Evolutionary conservation across 768 basidiomycete species (phyloP), one percentile per base, ranked within the genome.

Genomic region (Agaricus subrufescens): DNA sequence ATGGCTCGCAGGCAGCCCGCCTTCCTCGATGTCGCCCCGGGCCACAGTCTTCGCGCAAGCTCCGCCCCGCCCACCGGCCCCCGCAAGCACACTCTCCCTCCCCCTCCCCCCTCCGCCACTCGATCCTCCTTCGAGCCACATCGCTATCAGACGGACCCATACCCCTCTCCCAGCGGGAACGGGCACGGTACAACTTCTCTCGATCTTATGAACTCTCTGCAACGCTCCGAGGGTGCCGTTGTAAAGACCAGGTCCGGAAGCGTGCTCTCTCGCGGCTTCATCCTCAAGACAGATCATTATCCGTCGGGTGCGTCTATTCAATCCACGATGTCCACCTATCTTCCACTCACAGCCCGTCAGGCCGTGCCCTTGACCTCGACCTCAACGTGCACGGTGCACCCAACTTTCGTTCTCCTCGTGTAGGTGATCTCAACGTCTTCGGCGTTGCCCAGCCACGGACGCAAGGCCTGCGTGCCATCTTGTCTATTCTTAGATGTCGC

Each of bases 401-500:
- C 3, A 98, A 98, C 72, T 98, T 98, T 67, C 78, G 97, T 61
- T 85, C 89, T 11, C 89, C 94, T 8, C 79, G 84, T 50, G 80
- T 85, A 47, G 86, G 85, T 27, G 81, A 83, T 55, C 78, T 98
- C 34, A 96, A 95, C 61, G 93, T 99, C 2, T 98, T 89, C 66
- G 97, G 96, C 12, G 92, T 88, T 4, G 96, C 97, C 2, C 97
- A 98, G 67, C 97, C 97, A 11, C 90, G 95, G 2, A 85, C 91
- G 1, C 89, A 93, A 61, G 97, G 96, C 3, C 76, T 99, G 10
- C 80, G 91, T 46, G 94, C 93, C 2, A 91, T 98, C 49, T 73
- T 99, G 3, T 92, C 92, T 23, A 78, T 94, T 10, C 80, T 99
- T 5, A 76, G 86, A 37, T 89, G 88, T 60, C 75, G 87, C 29